phyloP scores from a whole-genome alignment of 2,329 filamentous ascomycete genomes.

The Lasiodiplodia sp. region DNA sequence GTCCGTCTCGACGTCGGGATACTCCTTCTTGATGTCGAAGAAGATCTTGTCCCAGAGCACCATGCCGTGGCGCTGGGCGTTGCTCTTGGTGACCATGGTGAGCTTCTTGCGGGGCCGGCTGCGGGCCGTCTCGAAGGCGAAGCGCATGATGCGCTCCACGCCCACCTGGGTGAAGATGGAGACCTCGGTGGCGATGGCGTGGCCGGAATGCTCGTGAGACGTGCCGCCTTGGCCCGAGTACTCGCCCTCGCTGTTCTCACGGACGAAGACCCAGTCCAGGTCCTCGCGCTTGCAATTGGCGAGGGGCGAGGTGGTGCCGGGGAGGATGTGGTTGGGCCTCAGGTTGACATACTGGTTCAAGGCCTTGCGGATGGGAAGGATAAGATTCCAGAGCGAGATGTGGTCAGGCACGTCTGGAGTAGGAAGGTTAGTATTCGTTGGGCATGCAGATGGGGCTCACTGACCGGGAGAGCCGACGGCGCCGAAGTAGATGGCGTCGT shows the following conservation, averaged over 20 bases:
- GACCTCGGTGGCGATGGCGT: constrained; percentile 56
- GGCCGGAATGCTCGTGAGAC: constrained; percentile 49
- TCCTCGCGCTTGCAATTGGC: constrained; percentile 46
- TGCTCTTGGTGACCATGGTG: constrained; percentile 60
- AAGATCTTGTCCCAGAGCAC: constrained; percentile 58
- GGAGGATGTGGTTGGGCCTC: constrained; percentile 58
- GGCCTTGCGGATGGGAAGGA: constrained; percentile 71
- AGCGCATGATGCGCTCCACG: constrained; percentile 57
- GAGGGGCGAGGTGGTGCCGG: constrained; percentile 52
- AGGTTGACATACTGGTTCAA: constrained; percentile 75
- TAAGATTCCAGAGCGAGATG: constrained; percentile 71
- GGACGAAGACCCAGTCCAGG: constrained; percentile 58
- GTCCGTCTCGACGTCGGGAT: constrained; percentile 54
- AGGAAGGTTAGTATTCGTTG: background rate
- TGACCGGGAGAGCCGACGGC: constrained; percentile 64
- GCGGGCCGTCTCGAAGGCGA: constrained; percentile 56
- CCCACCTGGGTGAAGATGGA: constrained; percentile 56
- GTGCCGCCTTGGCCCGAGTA: constrained; percentile 57
- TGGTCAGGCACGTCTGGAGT: constrained; percentile 69
- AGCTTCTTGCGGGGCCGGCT: constrained; percentile 53
- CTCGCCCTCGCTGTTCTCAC: constrained; percentile 58
- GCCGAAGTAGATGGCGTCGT: constrained; percentile 66
- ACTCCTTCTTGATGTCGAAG: constrained; percentile 55
- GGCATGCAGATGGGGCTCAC: background rate
- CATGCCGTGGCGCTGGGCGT: constrained; percentile 59